phyloP scores from a whole-genome alignment of 2,329 filamentous ascomycete species.

The Stachybotrys elegans region DNA sequence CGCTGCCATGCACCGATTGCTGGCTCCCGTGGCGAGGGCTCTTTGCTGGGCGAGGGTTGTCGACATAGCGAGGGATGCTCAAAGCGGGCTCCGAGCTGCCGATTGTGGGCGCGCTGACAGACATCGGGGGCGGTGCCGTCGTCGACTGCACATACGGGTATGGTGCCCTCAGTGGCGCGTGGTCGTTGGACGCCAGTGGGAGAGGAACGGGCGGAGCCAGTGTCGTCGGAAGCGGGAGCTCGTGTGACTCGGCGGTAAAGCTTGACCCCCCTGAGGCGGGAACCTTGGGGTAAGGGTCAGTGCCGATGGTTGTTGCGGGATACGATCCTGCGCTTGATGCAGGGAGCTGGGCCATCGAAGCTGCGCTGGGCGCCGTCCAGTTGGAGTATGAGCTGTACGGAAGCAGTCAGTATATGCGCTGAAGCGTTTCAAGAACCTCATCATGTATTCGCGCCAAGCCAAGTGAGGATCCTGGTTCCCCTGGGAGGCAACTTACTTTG shows the following conservation, averaged over 20 bases:
- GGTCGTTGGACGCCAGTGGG: conserved; percentile 43
- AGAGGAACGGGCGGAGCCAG: conserved; percentile 49
- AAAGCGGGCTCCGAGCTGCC: conserved; percentile 38
- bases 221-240: conserved; percentile 47
- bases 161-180: conserved; percentile 46
- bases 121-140: conserved; percentile 45
- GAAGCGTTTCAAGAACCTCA: no score
- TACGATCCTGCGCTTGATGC: conserved; percentile 41
- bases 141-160: conserved; percentile 50
- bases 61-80: conserved; percentile 53
- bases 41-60: conserved; percentile 51
- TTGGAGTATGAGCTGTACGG: conserved; percentile 49
- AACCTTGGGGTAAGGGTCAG: conserved; percentile 49
- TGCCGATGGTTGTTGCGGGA: conserved; percentile 44
- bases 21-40: conserved; percentile 51
- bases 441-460: no score
- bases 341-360: conserved; percentile 44
- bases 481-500: conserved; percentile 47
- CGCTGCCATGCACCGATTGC: conserved; percentile 46
- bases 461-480: no score
- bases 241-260: conserved; percentile 47
- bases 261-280: conserved; percentile 42
- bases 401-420: background rate
- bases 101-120: conserved; percentile 31
- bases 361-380: conserved; percentile 44